Percentiles rank a stretch among this genome's conserved stretches.
Conservation (phyloP, 805 yeast genomes). For the Kazachstania viticola region DNA sequence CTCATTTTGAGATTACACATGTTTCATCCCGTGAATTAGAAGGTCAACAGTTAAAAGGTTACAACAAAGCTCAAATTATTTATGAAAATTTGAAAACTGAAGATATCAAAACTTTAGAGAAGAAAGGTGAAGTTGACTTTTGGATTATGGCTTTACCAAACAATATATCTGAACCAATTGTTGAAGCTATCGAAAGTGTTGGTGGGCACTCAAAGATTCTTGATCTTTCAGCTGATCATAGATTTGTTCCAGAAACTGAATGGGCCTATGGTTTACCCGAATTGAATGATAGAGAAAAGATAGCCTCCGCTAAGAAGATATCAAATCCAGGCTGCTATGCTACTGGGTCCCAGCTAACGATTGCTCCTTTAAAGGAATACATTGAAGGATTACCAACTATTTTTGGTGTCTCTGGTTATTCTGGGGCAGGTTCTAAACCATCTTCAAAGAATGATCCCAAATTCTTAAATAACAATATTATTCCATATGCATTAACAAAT, state of each 20-base stretch:
- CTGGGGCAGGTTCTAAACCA: slow-evolving; percentile 99
- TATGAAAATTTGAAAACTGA: slow-evolving; percentile 83
- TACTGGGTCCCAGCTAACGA: slow-evolving; percentile 92
- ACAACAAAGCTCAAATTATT: slow-evolving; percentile 65
- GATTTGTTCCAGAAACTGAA: slow-evolving; percentile 78
- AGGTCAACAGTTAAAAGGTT: slow-evolving; percentile 81
- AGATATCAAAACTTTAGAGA: slow-evolving; percentile 71
- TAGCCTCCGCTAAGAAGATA: slow-evolving; percentile 66
- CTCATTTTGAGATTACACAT: slow-evolving; percentile 75
- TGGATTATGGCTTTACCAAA: slow-evolving; percentile 99
- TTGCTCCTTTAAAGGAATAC: slow-evolving; percentile 71
- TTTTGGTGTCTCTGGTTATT: slow-evolving; percentile 95
- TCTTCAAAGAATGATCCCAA: slow-evolving; percentile 86
- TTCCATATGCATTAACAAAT: slow-evolving; percentile 92
- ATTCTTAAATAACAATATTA: slow-evolving; percentile 66
- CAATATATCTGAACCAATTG: slow-evolving; percentile 88
- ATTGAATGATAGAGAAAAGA: slow-evolving; percentile 53
- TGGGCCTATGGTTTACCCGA: slow-evolving; percentile 98
- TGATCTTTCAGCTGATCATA: slow-evolving; percentile 90
- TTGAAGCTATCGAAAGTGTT: slow-evolving; percentile 64
- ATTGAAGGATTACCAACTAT: slow-evolving; percentile 66
- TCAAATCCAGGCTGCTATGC: slow-evolving; percentile 99
- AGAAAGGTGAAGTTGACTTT: slow-evolving; percentile 68
- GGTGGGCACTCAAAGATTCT: slow-evolving; percentile 65
- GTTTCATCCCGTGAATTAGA: slow-evolving; percentile 92